These are phyloP conservation scores for Macrolepiota dolichaula DNA, from an alignment of 768 basidiomycete species.

Conservation along the genomic window DNA sequence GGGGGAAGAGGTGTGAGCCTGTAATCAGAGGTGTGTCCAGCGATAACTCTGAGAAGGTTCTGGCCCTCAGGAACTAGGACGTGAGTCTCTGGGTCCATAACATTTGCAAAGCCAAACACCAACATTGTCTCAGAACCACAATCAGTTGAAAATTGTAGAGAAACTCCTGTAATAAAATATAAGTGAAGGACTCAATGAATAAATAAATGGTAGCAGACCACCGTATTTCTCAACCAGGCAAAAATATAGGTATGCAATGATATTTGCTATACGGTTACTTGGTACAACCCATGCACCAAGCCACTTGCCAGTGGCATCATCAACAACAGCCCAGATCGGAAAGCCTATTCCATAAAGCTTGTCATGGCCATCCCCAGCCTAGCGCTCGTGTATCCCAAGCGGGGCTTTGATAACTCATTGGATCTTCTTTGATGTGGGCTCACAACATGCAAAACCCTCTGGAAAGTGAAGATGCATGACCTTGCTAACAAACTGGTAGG, in stretches of 20 bases:
- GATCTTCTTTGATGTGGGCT: not conserved
- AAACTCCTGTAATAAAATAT: not conserved
- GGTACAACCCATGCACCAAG: slow-evolving; percentile 35
- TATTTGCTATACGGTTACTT: slow-evolving; percentile 26
- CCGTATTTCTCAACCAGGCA: not conserved
- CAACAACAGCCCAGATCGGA: slow-evolving; percentile 32
- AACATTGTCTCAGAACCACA: not conserved
- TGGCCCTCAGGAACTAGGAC: too few relatives aligned
- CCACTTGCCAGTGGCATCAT: slow-evolving; percentile 27
- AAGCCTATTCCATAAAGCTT: slow-evolving; percentile 38
- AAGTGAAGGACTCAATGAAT: not conserved
- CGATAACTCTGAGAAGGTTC: too few relatives aligned
- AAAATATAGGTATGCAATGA: slow-evolving; percentile 22
- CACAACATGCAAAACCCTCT: not conserved
- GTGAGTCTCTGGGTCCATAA: too few relatives aligned
- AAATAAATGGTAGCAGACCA: not conserved
- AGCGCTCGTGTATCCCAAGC: slow-evolving; percentile 32
- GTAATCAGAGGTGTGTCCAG: too few relatives aligned
- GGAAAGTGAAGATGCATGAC: not conserved
- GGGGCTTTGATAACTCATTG: slow-evolving; percentile 16
- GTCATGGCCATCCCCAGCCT: slow-evolving; percentile 36
- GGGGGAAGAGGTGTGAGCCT: too few relatives aligned
- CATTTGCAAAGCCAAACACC: not conserved
- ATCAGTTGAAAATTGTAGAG: not conserved
- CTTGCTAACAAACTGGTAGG: not conserved